Conservation (phyloP, 1,139 yeast genomes). For the Geotrichum armillariae region DNA sequence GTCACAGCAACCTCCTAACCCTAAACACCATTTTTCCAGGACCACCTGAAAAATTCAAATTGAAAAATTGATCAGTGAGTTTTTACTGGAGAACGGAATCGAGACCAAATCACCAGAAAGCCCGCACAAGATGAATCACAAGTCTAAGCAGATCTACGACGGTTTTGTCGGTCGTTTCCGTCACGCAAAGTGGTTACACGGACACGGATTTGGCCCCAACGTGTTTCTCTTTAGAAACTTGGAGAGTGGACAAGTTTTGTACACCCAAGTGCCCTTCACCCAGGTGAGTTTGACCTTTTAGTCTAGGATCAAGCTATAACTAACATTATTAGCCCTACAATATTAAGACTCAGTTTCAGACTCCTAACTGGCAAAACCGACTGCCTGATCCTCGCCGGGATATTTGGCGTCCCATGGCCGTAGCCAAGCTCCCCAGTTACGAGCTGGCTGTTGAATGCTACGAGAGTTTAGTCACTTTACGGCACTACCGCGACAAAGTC, state of each 20-base stretch:
- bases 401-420: conserved; percentile 90
- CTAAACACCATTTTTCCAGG: neutral
- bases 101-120: neutral
- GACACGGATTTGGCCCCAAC: conserved; percentile 70
- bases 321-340: conserved; percentile 49
- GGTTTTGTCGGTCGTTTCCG: conserved; percentile 31
- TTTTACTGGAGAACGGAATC: neutral
- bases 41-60: conserved; percentile 9
- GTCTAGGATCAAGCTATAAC: too few species aligned
- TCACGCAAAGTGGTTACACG: conserved; percentile 48
- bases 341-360: conserved; percentile 60
- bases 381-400: conserved; percentile 76
- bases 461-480: conserved; percentile 69
- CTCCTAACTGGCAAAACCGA: conserved; percentile 89
- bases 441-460: conserved; percentile 73
- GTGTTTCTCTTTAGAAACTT: conserved; percentile 80
- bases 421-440: conserved; percentile 66
- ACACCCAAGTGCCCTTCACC: conserved; percentile 68
- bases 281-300: too few species aligned
- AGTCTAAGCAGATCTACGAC: conserved; percentile 17
- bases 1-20: conserved; percentile 5
- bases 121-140: conserved; percentile 14
- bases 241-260: conserved; percentile 85
- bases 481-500: conserved; percentile 66
- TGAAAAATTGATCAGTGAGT: neutral